Percentiles rank a stretch among this genome's conserved stretches.
Evolutionary conservation across 2,329 filamentous ascomycete genomes (phyloP).

Genomic region (Pyricularia pennisetigena): DNA sequence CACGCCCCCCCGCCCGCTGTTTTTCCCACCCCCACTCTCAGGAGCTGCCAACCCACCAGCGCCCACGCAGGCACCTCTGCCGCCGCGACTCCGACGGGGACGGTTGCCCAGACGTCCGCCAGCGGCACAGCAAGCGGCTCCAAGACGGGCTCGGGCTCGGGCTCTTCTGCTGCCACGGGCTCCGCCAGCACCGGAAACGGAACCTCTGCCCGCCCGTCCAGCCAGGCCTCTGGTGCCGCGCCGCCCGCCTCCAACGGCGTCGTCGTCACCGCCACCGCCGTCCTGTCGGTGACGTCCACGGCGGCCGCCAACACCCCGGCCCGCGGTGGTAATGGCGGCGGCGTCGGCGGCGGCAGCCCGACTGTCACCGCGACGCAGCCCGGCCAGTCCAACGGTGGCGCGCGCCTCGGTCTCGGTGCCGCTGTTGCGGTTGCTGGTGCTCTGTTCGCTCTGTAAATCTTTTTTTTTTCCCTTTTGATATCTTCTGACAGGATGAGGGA

Average conservation of each 20-base stretch:
- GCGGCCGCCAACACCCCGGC: neutral
- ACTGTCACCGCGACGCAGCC: neutral
- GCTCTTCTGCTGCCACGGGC: neutral
- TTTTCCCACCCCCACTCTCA: neutral
- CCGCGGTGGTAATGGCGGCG: neutral
- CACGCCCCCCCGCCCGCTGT: too few relatives aligned
- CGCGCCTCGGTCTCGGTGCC: neutral
- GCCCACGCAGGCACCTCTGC: slow-evolving; percentile 21
- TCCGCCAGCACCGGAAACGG: neutral
- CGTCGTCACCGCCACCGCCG: neutral
- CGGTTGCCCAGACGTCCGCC: neutral
- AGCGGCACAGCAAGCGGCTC: neutral
- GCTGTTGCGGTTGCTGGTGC: neutral
- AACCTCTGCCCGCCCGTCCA: neutral
- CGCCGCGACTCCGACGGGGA: slow-evolving; percentile 13
- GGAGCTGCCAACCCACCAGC: neutral
- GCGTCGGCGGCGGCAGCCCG: neutral
- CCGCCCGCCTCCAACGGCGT: neutral
- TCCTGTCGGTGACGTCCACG: neutral
- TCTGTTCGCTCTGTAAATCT: neutral
- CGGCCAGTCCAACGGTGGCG: neutral
- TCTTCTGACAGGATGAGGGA: neutral
- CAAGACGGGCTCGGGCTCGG: neutral
- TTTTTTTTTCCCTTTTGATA: neutral
- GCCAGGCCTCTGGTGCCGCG: neutral